Percentiles rank a stretch among this genome's conserved stretches.
These are phyloP conservation scores for Diutina siamensis DNA, from an alignment of 1,139 yeast species.

Conservation along the genomic window DNA sequence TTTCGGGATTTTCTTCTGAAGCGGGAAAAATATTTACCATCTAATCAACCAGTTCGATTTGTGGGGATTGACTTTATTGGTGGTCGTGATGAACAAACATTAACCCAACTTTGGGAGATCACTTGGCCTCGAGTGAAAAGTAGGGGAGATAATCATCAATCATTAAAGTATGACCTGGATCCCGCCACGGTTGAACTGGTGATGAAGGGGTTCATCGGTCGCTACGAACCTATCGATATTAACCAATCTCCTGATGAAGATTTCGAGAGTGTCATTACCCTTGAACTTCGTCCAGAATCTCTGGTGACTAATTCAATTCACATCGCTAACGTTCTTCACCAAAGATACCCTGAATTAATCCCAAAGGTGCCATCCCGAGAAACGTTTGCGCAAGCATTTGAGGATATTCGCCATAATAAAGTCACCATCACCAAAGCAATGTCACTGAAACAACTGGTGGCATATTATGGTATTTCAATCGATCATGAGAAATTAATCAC, in stretches of 20 bases:
- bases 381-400: slow-evolving; percentile 30
- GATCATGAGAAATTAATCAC: slow-evolving; percentile 7
- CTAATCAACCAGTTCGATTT: slow-evolving; percentile 27
- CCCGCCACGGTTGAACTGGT: slow-evolving; percentile 39
- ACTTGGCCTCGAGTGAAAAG: slow-evolving; percentile 48
- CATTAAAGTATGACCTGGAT: slow-evolving; percentile 47
- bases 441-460: not conserved
- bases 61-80: slow-evolving; percentile 59
- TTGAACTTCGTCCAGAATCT: slow-evolving; percentile 8
- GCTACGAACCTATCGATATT: slow-evolving; percentile 50
- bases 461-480: slow-evolving; percentile 21
- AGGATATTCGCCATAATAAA: slow-evolving; percentile 36
- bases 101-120: slow-evolving; percentile 28
- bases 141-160: slow-evolving; percentile 88
- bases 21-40: slow-evolving; percentile 24
- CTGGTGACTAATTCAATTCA: slow-evolving; percentile 8
- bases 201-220: slow-evolving; percentile 59
- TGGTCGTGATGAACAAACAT: slow-evolving; percentile 14
- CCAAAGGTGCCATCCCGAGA: slow-evolving; percentile 10
- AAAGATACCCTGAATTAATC: not conserved
- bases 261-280: slow-evolving; percentile 10
- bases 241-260: slow-evolving; percentile 9
- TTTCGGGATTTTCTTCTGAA: slow-evolving; percentile 40
- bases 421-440: slow-evolving; percentile 38
- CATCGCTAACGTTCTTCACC: not conserved